Base-by-base conservation (phyloP, 2,329 filamentous ascomycete species). In the Fusarium xyrophilum region DNA sequence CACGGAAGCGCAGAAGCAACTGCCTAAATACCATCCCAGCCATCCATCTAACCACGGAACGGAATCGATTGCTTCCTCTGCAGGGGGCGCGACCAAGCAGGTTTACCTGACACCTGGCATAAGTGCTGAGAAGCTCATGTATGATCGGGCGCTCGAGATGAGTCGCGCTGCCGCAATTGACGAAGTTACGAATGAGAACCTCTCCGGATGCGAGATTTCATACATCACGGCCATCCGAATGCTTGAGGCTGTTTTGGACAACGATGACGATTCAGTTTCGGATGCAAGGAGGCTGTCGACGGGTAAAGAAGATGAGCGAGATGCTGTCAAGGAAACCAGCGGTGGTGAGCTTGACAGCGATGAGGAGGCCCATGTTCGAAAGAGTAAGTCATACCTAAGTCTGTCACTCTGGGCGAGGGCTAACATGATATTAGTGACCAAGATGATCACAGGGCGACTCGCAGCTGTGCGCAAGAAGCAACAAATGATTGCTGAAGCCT, bases 91-190 rank as follows among this genome's bases (percentile, higher is more conserved):
- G 19, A 86, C 88, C 4, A 93, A 96, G 64, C 91, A 92, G 54
- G 93, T 97, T 28, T 87, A 91, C 48, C 85, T 99, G 28, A 97
- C 92, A 17, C 89, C 92, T 4, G 96, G 95, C 2, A 89, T 97
- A 58, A 97, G 93, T 25, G 96, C 96, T 1, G 96, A 98, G 81
- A 97, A 94, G 80, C 84, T 99, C 46, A 97, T 99, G 93, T 99
- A 97, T 76, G 96, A 99, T 73, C 92, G 96, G 47, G 96, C 96
- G 1, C 83, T 98, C 25, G 96, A 99, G 78, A 98, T 99, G 96
- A 97, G 93, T 77, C 89, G 93, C 54, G 89, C 92, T 7, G 95
- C 96, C 11, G 96, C 96, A 11, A 96, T 98, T 75, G 96, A 97
- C 73, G 96, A 99, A 80, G 91, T 99, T 51, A 93, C 96, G 4